Evolutionary conservation across 371 early-diverging fungal genomes (phyloP), one percentile per base, ranked within the genome.

Genomic region (Rhizopus arrhizus): DNA sequence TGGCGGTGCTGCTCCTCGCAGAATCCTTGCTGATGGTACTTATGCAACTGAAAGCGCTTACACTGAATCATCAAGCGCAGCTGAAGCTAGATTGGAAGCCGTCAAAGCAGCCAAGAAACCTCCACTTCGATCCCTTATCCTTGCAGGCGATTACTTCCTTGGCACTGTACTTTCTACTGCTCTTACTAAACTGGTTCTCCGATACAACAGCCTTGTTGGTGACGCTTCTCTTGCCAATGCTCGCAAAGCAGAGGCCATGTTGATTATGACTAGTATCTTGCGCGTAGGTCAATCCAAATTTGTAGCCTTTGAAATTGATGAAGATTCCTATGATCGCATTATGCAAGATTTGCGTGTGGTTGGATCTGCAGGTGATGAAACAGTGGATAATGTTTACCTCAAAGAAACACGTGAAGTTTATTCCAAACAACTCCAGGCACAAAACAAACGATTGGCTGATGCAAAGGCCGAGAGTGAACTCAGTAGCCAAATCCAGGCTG

Each of bases 41-140:
- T 98, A 98, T 69, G 98, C 97, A 4, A 93, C 95, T 9, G 97
- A 98, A 76, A 92, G 89, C 62, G 93, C 94, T 13, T 77, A 91
- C 43, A 87, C 89, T 12, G 81, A 82, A 2, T 67, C 71, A 10
- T 50, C 69, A 13, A 67, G 75, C 31, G 53, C 66, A 41, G 64
- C 76, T 42, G 64, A 79, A 11, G 73, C 83, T 52, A 75, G 81
- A 58, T 45, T 85, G 45, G 86, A 88, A 16, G 85, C 85, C 63
- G 78, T 83, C 38, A 89, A 87, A 69, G 78, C 88, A 38, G 84
- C 87, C 32, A 69, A 82, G 58, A 90, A 91, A 65, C 91, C 91
- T 6, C 94, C 91, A 43, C 74, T 92, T 42, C 78, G 94, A 56
- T 84, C 91, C 11, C 83, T 97, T 53, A 69, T 98, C 22, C 81